phyloP scores from a whole-genome alignment of 208 protist genomes.

The Trypanosoma mega region DNA sequence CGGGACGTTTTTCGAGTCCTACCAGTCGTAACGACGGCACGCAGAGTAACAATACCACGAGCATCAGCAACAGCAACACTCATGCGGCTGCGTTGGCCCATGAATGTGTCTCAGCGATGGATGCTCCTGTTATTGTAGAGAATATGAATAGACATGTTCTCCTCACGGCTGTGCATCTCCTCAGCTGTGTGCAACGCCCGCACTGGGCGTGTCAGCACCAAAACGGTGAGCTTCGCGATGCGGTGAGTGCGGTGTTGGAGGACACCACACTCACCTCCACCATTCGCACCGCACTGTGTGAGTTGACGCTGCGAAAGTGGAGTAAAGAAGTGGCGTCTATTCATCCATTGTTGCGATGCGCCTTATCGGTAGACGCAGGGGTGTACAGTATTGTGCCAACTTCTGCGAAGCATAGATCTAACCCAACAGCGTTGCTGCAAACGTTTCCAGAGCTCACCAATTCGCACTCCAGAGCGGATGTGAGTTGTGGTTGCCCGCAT shows the following conservation, averaged over 20 bases:
- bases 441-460: constrained; percentile 31
- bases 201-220: constrained; percentile 25
- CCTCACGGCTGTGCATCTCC: constrained; percentile 34
- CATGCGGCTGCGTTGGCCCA: constrained; percentile 12
- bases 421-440: constrained; percentile 19
- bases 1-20: not conserved
- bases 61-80: not conserved
- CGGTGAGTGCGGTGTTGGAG: constrained; percentile 13
- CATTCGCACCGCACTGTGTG: constrained; percentile 15
- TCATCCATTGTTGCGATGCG: constrained; percentile 14
- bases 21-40: not conserved
- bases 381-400: not conserved
- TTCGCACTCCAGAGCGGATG: not conserved
- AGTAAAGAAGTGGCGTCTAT: not conserved
- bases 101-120: constrained; percentile 9
- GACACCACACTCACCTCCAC: constrained; percentile 2
- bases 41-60: too few relatives aligned
- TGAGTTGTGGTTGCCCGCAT: constrained; percentile 47
- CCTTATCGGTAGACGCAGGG: not conserved
- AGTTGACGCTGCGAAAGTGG: constrained; percentile 23
- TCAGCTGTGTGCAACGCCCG: constrained; percentile 26
- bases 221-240: constrained; percentile 23
- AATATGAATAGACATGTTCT: constrained; percentile 20
- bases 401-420: not conserved
- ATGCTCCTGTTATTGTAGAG: constrained; percentile 17